Percentiles rank a stretch among this genome's conserved stretches.
phyloP scores from a whole-genome alignment of 108 stramenopile species.

The Seminavis robusta region DNA sequence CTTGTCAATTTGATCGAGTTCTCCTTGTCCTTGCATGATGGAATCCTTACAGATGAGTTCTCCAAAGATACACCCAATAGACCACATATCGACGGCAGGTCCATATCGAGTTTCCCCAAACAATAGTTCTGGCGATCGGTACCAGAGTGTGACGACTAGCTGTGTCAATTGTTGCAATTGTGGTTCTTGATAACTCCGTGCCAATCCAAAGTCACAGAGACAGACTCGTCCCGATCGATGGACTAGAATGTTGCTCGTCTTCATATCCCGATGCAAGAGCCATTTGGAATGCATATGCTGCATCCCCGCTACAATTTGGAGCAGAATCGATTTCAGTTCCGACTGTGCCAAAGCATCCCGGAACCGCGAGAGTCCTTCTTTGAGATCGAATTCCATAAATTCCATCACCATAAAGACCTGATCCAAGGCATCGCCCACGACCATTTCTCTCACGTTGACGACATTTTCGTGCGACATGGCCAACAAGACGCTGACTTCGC shows the following conservation, averaged over 20 bases:
- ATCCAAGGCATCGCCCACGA: constrained; percentile 59
- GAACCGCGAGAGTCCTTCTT: constrained; percentile 64
- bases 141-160: constrained; percentile 91
- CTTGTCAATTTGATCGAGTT: constrained; percentile 95
- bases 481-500: constrained; percentile 84
- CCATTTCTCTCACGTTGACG: constrained; percentile 83
- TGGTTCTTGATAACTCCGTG: constrained; percentile 75
- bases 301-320: constrained; percentile 74
- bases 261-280: constrained; percentile 92
- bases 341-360: constrained; percentile 68
- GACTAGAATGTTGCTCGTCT: constrained; percentile 89
- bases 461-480: constrained; percentile 82
- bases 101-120: constrained; percentile 84
- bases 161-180: constrained; percentile 63
- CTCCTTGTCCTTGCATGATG: constrained; percentile 90
- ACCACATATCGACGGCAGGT: constrained; percentile 92
- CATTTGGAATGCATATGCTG: constrained; percentile 77
- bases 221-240: constrained; percentile 71
- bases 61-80: constrained; percentile 96
- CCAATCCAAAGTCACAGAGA: constrained; percentile 91
- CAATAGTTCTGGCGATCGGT: constrained; percentile 86
- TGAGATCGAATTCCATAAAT: constrained; percentile 89
- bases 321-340: constrained; percentile 77
- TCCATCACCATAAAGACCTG: constrained; percentile 95
- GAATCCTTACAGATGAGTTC: constrained; percentile 91